These are phyloP conservation scores for Diaporthe capsici DNA, from an alignment of 2,329 filamentous ascomycete genomes.

Conservation along the genomic window DNA sequence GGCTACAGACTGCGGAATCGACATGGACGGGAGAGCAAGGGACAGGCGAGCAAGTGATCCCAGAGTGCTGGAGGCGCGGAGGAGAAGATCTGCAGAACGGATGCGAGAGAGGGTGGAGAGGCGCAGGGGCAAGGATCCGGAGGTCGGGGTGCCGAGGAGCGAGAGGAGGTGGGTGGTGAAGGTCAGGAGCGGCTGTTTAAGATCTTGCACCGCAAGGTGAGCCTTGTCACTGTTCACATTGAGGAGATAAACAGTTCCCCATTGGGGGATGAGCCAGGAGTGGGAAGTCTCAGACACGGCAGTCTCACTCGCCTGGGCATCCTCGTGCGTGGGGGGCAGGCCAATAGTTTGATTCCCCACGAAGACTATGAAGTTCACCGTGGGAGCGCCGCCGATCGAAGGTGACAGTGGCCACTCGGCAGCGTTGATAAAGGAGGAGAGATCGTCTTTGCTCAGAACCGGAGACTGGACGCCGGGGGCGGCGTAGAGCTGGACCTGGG, in stretches of 20 bases:
- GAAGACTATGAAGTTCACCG: slow-evolving; percentile 95
- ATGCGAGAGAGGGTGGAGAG: slow-evolving; percentile 89
- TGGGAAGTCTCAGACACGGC: slow-evolving; percentile 65
- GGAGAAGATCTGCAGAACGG: slow-evolving; percentile 84
- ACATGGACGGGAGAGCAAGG: slow-evolving; percentile 87
- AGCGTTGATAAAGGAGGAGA: slow-evolving; percentile 96
- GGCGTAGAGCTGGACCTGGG: slow-evolving; percentile 96
- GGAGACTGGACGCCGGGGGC: slow-evolving; percentile 72
- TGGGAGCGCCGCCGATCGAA: slow-evolving; percentile 92
- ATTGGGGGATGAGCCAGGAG: slow-evolving; percentile 94
- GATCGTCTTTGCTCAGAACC: slow-evolving; percentile 84
- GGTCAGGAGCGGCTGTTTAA: slow-evolving; percentile 86
- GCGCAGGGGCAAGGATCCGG: slow-evolving; percentile 86
- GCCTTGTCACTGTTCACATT: slow-evolving; percentile 57
- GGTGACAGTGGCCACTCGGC: slow-evolving; percentile 97
- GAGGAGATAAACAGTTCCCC: slow-evolving; percentile 82
- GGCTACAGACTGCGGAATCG: slow-evolving; percentile 89
- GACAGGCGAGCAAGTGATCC: slow-evolving; percentile 92
- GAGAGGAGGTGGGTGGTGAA: slow-evolving; percentile 93
- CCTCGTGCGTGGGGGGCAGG: slow-evolving; percentile 44
- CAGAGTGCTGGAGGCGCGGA: slow-evolving; percentile 92
- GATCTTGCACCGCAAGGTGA: slow-evolving; percentile 73
- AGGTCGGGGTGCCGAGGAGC: slow-evolving; percentile 86
- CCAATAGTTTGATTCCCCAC: slow-evolving; percentile 83
- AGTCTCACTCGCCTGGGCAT: slow-evolving; percentile 46